Base-by-base conservation (phyloP, 2,329 filamentous ascomycete species). In the Myrmaecium sp. region DNA sequence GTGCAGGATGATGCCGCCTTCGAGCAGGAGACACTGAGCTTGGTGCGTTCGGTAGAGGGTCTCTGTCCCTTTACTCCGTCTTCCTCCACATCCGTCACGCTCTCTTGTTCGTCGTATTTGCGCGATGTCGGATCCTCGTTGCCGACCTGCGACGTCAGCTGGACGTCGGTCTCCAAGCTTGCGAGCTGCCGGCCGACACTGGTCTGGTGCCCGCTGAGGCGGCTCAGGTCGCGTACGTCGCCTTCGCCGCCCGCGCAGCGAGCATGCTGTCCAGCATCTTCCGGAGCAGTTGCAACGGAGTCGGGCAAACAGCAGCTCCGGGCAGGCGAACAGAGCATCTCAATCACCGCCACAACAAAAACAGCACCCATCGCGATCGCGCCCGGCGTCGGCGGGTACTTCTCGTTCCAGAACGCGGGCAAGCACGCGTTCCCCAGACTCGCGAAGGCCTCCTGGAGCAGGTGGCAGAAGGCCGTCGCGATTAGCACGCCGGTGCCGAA, bases 311-410 rank as follows among this genome's bases (percentile, higher is more conserved):
- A 75, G 64, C 46, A 73, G 66, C 39, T 69, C 74, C 13, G 17
- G 4, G 13, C 24, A 27, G 74, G 77, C 0, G 81, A 82, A 37
- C 94, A 74, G 47, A 82, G 81, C 55, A 89, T 92, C 51, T 95
- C 86, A 26, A 94, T 66, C 3, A 70, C 68, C 5, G 92, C 79
- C 3, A 94, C 83, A 4, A 78, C 57, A 32, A 56, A 54, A 13
- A 56, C 48, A 0, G 50, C 41, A 3, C 37, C 36, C 49, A 53
- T 50, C 18, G 47, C 48, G 25, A 53, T 43, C 4, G 52, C 30
- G 12, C 49, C 49, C 5, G 49, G 47, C 45, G 51, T 52, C 24
- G 49, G 44, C 28, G 46, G 31, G 25, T 52, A 53, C 27, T 45
- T 41, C 16, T 42, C 28, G 29, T 44, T 53, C 49, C 49, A 53